Base-by-base conservation (phyloP, 768 basidiomycete genomes). In the Hydnomerulius pinastri region DNA sequence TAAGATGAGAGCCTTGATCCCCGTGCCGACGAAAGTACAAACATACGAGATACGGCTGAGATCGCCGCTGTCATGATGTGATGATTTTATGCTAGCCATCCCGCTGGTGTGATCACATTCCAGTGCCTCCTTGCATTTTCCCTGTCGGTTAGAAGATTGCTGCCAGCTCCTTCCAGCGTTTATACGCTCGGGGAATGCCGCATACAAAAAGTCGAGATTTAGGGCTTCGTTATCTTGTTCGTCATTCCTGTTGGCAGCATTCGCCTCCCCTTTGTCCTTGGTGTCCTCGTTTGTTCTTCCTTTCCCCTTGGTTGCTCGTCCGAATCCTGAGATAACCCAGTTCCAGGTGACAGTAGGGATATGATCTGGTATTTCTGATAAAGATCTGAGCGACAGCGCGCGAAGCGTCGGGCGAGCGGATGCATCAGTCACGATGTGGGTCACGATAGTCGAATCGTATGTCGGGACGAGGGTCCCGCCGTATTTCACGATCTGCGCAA, bases 341-440 rank as follows among this genome's bases (percentile, higher is more conserved):
- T 59, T 57, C 87, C 86, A 88, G 30, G 61, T 79, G 27, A 88
- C 76, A 10, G 81, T 82, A 9, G 85, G 82, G 10, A 88, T 83
- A 36, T 79, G 70, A n/a, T 73, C 63, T 4, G 88, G 87, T 37
- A 91, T 83, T 4, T 87, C 77, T 6, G 63, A 66, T 13, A 85
- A 64, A 5, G 51, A 66, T 56, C 74, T 80, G 18, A 86, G 59
- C 1, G 80, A 80, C 3, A 86, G 67, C 1, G 75, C 66, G 13
- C 46, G 55, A n/a, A 71, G 47, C 3, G 74, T 67, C 5, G 53
- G 48, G 23, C 55, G 60, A 50, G 59, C 40, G 17, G 52, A 54
- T 2, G 60, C 57, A 43, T 81, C 82, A 6, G 82, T 81, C 27
- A 91, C 73, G 45, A 92, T 83, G 58, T 90, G 86, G 4, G 89